These are phyloP conservation scores for Penicillium psychrofluorescens DNA, from an alignment of 495 filamentous ascomycete species.

Conservation along the genomic window DNA sequence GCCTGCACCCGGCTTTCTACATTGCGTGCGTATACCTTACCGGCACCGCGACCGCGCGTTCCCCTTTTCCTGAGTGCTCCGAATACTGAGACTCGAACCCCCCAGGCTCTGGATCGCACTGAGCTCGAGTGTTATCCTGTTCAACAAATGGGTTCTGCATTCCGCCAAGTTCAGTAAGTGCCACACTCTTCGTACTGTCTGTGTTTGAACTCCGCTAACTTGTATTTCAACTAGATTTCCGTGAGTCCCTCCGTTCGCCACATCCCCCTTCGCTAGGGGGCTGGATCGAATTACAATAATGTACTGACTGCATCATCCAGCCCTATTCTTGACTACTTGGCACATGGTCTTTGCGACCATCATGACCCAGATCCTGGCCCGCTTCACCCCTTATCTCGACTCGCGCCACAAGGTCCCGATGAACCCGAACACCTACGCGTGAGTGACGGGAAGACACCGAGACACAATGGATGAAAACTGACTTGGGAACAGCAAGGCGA, in stretches of 20 bases:
- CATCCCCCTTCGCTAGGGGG: too few relatives aligned
- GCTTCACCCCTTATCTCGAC: conserved; percentile 72
- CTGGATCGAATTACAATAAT: not conserved
- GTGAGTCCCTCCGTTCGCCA: conserved; percentile 9
- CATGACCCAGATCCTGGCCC: conserved; percentile 79
- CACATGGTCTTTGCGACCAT: conserved; percentile 77
- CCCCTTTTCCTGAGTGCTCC: too few relatives aligned
- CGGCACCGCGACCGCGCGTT: too few relatives aligned
- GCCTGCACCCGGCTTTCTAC: conserved; percentile 74
- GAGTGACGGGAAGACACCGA: conserved; percentile 13
- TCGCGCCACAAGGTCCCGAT: conserved; percentile 81
- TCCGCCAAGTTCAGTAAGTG: conserved; percentile 69
- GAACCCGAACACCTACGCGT: conserved; percentile 72
- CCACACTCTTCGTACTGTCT: too few relatives aligned
- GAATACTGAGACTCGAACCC: conserved; percentile 4
- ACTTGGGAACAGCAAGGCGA: conserved; percentile 47
- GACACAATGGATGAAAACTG: not conserved
- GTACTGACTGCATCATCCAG: conserved; percentile 8
- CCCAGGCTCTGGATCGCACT: conserved; percentile 76
- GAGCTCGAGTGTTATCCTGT: conserved; percentile 86
- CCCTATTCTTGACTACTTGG: conserved; percentile 80
- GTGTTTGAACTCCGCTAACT: conserved; percentile 9
- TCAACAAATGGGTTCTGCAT: conserved; percentile 94
- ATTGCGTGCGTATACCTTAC: conserved; percentile 55
- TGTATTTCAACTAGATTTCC: conserved; percentile 26